Base-by-base conservation (phyloP, 352 stramenopile species). In the Achlya hypogyna region DNA sequence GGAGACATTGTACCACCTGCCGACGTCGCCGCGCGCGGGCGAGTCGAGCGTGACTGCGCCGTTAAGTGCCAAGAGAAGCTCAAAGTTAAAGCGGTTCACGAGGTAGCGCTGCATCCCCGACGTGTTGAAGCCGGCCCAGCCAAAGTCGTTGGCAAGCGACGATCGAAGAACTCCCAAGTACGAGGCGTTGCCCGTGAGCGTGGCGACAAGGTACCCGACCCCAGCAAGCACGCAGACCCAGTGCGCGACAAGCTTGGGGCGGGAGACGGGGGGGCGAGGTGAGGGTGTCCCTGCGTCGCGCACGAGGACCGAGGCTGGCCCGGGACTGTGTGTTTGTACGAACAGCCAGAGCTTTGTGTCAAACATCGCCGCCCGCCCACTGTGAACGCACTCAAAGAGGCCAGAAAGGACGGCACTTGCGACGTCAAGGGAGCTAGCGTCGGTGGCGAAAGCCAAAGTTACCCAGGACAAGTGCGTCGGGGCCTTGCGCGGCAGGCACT, bases 71-170 rank as follows among this genome's bases (percentile, higher is more conserved):
- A 35, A 16, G 25, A 56, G 31, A 10, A 56, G 49, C 49, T 56
- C 25, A 38, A 38, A 31, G 31, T 56, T 56, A 20, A 56, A 3
- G 25, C 25, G 31, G 10, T 49, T 49, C 9, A 32, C 54, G 2
- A 63, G 28, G 54, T 35, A 63, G 6, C 22, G 10, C 16, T 63
- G 54, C 28, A 45, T 35, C n/a, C 28, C 54, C 1, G 35, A 35
- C 23, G 54, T 63, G 35, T 49, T 63, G 27, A 63, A 63, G 54
- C 32, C 32, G 20, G 54, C 10, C 54, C 54, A 63, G n/a, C 54
- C 23, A 29, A 63, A 49, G 25, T 63, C 54, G 54, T 63, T 63
- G 6, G 54, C 28, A 10, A 63, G n/a, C 25, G 12, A 18, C 5
- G n/a, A 18, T n/a, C 5, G 12, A 10, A 63, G 31, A n/a, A 63